phyloP scores from a whole-genome alignment of 495 filamentous ascomycete species.

The Aspergillus funiculosus region DNA sequence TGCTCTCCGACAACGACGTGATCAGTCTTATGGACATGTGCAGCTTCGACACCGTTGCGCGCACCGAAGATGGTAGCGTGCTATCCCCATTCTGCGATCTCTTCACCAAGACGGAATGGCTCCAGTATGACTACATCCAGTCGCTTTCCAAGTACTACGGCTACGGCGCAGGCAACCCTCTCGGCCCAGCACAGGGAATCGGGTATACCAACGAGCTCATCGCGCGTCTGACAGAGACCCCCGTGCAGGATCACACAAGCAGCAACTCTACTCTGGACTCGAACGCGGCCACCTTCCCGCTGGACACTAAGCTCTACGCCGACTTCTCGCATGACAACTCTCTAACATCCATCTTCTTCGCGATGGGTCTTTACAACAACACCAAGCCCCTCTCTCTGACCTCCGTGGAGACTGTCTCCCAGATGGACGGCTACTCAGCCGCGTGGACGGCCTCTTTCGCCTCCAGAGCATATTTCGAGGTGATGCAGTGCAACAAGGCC shows the following conservation, averaged over 20 bases:
- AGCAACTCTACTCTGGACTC: constrained; percentile 69
- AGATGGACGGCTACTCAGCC: constrained; percentile 56
- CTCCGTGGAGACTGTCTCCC: constrained; percentile 35
- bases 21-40: constrained; percentile 79
- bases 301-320: constrained; percentile 61
- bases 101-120: constrained; percentile 66
- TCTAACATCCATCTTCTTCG: constrained; percentile 65
- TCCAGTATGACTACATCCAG: constrained; percentile 69
- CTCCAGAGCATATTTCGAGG: constrained; percentile 73
- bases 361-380: constrained; percentile 66
- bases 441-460: constrained; percentile 77
- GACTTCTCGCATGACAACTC: constrained; percentile 90
- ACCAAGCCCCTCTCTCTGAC: constrained; percentile 46
- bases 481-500: constrained; percentile 58
- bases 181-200: constrained; percentile 75
- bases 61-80: constrained; percentile 24
- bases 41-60: constrained; percentile 69
- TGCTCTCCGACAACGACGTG: constrained; percentile 52
- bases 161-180: constrained; percentile 64
- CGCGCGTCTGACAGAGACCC: constrained; percentile 61
- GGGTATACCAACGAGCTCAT: constrained; percentile 82
- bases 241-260: constrained; percentile 63
- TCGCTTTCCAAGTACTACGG: constrained; percentile 76
- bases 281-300: constrained; percentile 57
- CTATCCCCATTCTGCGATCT: constrained; percentile 64